Evolutionary conservation across 2,329 filamentous ascomycete species (phyloP), one percentile per base, ranked within the genome.

Genomic region (Talaromyces sp.): DNA sequence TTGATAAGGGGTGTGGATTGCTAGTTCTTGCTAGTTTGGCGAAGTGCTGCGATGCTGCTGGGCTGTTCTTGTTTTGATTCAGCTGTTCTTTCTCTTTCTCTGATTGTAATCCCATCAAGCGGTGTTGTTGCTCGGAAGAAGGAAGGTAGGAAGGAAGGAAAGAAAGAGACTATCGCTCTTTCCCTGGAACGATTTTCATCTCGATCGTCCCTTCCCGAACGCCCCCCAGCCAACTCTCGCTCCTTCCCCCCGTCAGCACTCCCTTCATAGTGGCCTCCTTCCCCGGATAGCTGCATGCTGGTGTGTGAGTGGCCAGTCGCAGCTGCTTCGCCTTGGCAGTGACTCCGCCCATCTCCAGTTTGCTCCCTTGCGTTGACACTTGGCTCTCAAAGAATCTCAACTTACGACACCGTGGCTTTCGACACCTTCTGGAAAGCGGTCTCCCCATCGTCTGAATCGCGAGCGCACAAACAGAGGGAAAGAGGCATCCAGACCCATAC

Each of bases 211-310:
- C 43, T 46, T 46, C 38, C 19, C 29, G 43, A 24, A 17, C 53
- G 38, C 58, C 29, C 51, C 41, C 52, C 21, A 17, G 21, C 21
- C 17, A 31, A 32, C 31, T 14, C 49, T 31, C 56, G 49, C 24
- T 43, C 9, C 9, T 53, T 53, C 43, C 56, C 59, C 46, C 52
- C 24, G 50, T 57, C 60, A 49, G 55, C 60, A 35, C 53, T 35
- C 38, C 58, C 51, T 59, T 53, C 32, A 41, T 49, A 52, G 59
- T 56, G 56, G 49, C 55, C 52, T 51, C n/a, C 52, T 55, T 55
- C 59, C 55, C 59, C 59, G 59, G 59, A 61, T 55, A 61, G 49
- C 59, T 61, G 59, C 59, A 61, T 55, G 41, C 24, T 43, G 50
- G 50, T 26, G n/a, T 58, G 55, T 55, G 51, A 58, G 55, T 58